Conservation (phyloP, 2,329 filamentous ascomycete species). For the Basipetospora sp. region DNA sequence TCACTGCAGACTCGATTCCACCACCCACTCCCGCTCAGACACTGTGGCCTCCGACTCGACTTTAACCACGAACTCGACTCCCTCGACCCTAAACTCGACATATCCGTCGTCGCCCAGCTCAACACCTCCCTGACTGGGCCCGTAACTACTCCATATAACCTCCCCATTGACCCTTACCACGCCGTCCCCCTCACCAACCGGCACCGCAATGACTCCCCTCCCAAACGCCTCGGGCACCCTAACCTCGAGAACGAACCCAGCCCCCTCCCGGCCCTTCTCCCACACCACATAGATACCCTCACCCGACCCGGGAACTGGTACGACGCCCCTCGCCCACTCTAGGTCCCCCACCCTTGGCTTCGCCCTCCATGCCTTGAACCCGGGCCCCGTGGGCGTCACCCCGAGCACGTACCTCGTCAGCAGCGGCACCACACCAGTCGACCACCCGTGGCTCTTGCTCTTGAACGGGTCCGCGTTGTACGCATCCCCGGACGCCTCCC, state of each 20-base stretch:
- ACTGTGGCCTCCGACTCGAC: not conserved
- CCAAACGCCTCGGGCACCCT: conserved; percentile 1
- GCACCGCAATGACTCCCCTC: conserved; percentile 2
- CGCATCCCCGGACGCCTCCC: conserved; percentile 33
- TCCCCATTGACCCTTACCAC: conserved; percentile 1
- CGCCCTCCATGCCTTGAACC: conserved; percentile 27
- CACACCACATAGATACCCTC: conserved; percentile 2
- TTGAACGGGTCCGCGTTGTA: conserved; percentile 31
- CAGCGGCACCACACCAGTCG: conserved; percentile 31
- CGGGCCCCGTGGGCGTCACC: conserved; percentile 27
- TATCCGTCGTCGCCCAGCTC: not conserved
- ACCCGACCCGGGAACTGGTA: conserved; percentile 23
- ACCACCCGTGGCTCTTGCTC: conserved; percentile 36
- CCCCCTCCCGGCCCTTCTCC: not conserved
- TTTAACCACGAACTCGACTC: not conserved
- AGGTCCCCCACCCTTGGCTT: conserved; percentile 22
- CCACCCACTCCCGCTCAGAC: not conserved
- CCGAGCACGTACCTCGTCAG: conserved; percentile 32
- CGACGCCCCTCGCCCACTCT: conserved; percentile 27
- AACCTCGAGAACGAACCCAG: conserved; percentile 1
- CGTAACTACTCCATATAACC: not conserved
- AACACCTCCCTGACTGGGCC: not conserved
- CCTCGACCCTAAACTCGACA: conserved; percentile 2
- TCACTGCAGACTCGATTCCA: too few species aligned
- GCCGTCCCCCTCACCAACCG: not conserved